Evolutionary conservation across 1,284 basidiomycete species (phyloP), one percentile per base, ranked within the genome.

Genomic region (Papiliotrema flavescens): DNA sequence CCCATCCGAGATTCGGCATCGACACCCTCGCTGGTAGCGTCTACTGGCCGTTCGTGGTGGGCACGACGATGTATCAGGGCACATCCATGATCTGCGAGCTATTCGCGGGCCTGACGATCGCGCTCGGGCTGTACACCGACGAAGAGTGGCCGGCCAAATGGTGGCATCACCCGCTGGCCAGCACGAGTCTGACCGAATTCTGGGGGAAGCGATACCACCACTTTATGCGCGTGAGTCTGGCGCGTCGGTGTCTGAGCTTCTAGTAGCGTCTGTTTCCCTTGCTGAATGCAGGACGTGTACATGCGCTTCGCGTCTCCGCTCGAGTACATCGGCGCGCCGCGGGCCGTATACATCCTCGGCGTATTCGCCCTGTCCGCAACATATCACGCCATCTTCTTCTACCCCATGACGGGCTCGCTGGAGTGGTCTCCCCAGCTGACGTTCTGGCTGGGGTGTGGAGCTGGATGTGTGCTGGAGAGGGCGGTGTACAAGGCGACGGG

Each of bases 201-300:
- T 53, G 51, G 51, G 44, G 51, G 17, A 37, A 46, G 35, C 28
- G 51, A 19, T 53, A 47, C 19, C 51, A 53, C 23, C 8, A 44
- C 8, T 20, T 47, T 11, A 53, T 46, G 34, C 28, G 51, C 24
- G 51, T 53, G 24, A 46, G 50, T 17, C 9, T 20, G 9, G 41
- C 20, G 41, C 13, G 20, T 9, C 13, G n/a, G n/a, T n/a, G n/a
- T n/a, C n/a, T n/a, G n/a, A n/a, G n/a, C n/a, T n/a, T n/a, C n/a
- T 42, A 9, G 41, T 42, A 11, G n/a, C 17, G 39, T 22, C 20
- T 7, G 15, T 24, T 23, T 5, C 15, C 3, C 17, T 17, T 45
- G n/a, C 32, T 49, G 47, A 49, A 6, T 4, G 36, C 39, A 42
- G 36, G 19, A 40, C 24, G 8, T 42, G 5, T 50, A n/a, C 39